Conservation (phyloP, 805 yeast species). For the Clavispora phyllophila region DNA sequence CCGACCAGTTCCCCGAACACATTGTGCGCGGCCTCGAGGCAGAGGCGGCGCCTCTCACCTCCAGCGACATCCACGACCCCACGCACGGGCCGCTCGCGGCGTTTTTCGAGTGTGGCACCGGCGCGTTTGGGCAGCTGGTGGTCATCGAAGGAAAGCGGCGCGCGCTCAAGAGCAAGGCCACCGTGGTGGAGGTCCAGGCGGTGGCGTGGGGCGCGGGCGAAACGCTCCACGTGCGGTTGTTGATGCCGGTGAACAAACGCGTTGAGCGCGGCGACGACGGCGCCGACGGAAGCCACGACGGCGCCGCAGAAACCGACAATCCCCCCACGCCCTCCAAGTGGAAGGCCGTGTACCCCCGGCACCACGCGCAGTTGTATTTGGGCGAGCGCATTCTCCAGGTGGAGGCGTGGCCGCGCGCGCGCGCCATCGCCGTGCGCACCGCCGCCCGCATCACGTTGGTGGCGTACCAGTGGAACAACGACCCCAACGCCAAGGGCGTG, state of each 20-base stretch:
- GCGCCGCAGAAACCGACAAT: background rate
- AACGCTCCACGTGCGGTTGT: slow-evolving; percentile 7
- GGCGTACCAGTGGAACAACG: slow-evolving; percentile 8
- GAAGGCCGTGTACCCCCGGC: background rate
- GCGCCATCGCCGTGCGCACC: slow-evolving; percentile 10
- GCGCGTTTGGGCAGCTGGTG: slow-evolving; percentile 8
- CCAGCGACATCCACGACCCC: slow-evolving; percentile 8
- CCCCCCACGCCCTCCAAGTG: no score
- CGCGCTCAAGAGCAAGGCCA: slow-evolving; percentile 3
- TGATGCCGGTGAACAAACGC: slow-evolving; percentile 10
- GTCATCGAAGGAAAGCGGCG: slow-evolving; percentile 4
- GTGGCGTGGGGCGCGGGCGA: slow-evolving; percentile 7
- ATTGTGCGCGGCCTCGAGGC: slow-evolving; percentile 5
- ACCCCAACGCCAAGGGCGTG: slow-evolving; percentile 6
- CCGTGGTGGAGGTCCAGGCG: slow-evolving; percentile 4
- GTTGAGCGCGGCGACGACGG: background rate
- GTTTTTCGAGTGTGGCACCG: slow-evolving; percentile 8
- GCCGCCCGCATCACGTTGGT: slow-evolving; percentile 4
- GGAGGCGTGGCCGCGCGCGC: slow-evolving; percentile 1
- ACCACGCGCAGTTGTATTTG: slow-evolving; percentile 1
- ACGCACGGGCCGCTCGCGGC: slow-evolving; percentile 6
- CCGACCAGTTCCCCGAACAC: background rate
- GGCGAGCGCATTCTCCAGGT: slow-evolving; percentile 10
- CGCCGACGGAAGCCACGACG: background rate
- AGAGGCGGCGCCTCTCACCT: slow-evolving; percentile 10